Percentiles rank a stretch among this genome's conserved stretches.
Evolutionary conservation across 2,329 filamentous ascomycete species (phyloP).

Genomic region (Incumbomyces lentus): DNA sequence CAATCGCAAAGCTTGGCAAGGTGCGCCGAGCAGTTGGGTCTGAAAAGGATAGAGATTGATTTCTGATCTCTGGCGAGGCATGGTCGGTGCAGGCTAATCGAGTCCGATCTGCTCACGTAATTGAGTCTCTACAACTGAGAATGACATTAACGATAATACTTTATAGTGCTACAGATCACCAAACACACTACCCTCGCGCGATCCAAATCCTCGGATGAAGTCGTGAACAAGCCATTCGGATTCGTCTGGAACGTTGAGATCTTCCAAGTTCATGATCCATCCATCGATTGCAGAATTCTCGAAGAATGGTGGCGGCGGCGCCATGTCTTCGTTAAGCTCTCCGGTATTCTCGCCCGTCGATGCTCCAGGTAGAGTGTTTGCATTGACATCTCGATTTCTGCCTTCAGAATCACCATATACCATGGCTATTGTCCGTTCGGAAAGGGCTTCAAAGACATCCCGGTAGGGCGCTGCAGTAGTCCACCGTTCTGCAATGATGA

Average conservation of each 20-base stretch:
- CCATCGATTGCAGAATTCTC: constrained; percentile 1
- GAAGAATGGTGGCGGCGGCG: not conserved
- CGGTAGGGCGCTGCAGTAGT: constrained; percentile 24
- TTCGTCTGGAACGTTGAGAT: constrained; percentile 8
- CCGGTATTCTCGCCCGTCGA: too few species aligned
- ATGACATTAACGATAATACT: too few species aligned
- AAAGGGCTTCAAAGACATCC: constrained; percentile 26
- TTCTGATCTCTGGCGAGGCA: too few species aligned
- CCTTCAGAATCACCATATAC: not conserved
- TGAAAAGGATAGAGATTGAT: too few species aligned
- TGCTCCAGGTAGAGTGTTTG: too few species aligned
- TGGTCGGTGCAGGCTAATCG: too few species aligned
- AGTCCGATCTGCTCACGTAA: too few species aligned
- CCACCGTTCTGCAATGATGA: constrained; percentile 27
- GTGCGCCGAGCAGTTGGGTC: too few species aligned
- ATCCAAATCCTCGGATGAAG: constrained; percentile 6
- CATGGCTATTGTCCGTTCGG: constrained; percentile 9
- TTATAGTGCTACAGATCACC: not conserved
- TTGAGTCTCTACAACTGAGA: too few species aligned
- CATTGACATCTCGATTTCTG: too few species aligned
- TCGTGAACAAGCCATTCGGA: constrained; percentile 7
- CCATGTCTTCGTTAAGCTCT: too few species aligned
- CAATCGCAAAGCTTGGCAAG: too few species aligned
- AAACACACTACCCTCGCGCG: constrained; percentile 1
- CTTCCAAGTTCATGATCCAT: constrained; percentile 5